Percentiles rank a stretch among this genome's conserved stretches.
Evolutionary conservation across 768 basidiomycete species (phyloP).

Genomic region (Calocybe cyanea): DNA sequence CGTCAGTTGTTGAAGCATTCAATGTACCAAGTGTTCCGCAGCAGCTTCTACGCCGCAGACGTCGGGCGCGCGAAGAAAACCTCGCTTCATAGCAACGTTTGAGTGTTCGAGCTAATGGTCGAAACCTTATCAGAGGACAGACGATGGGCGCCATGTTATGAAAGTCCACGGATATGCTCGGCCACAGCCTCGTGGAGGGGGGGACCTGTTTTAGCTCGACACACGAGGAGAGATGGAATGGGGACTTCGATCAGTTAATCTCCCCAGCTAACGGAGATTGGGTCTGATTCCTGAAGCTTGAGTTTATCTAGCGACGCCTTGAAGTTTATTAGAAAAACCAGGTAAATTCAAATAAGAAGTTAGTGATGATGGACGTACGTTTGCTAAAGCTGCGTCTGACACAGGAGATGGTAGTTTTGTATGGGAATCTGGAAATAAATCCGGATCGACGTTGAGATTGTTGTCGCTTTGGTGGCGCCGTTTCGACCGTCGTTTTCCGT

Average conservation of each 20-base stretch:
- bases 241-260: constrained; percentile 12
- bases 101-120: background rate
- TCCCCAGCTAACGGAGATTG: constrained; percentile 24
- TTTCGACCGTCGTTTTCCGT: too few species aligned
- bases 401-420: too few species aligned
- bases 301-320: constrained; percentile 6
- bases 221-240: background rate
- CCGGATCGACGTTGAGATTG: too few species aligned
- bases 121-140: background rate
- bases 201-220: too few species aligned
- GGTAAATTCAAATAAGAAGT: background rate
- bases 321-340: background rate
- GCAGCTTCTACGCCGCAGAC: too few species aligned
- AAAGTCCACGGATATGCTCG: too few species aligned
- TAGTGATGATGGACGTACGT: background rate
- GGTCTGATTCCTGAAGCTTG: constrained; percentile 18
- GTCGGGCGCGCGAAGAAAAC: background rate
- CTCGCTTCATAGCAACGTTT: background rate
- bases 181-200: too few species aligned
- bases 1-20: too few species aligned
- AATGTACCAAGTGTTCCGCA: too few species aligned
- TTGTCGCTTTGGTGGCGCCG: too few species aligned
- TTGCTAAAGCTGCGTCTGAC: too few species aligned
- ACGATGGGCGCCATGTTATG: background rate
- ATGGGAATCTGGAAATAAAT: too few species aligned